Conservation (phyloP, 441 rosid genomes). For the Iberis amara region DNA sequence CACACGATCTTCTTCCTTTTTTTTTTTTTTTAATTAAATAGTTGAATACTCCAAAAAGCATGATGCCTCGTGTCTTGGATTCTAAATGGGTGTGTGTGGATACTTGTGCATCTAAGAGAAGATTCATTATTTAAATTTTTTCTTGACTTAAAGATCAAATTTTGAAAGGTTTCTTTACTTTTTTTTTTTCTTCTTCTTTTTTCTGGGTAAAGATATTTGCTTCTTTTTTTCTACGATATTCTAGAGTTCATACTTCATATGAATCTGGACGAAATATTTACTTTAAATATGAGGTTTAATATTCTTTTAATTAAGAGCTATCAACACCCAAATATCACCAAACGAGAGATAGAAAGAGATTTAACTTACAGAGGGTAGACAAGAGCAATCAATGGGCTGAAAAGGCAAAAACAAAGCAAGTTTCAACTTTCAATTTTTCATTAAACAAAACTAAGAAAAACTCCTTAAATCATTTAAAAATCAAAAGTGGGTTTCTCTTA, state of each 20-base stretch:
- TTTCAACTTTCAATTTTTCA: slow-evolving; percentile 3
- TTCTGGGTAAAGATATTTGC: no score
- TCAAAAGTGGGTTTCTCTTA: neutral
- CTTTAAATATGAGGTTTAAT: neutral
- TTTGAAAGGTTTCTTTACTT: neutral
- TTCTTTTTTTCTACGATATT: neutral
- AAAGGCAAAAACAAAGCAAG: slow-evolving; percentile 22
- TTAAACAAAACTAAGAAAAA: neutral
- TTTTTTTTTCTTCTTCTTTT: neutral
- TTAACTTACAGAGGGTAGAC: slow-evolving; percentile 79
- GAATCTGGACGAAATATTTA: slow-evolving; percentile 11
- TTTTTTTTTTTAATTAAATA: neutral
- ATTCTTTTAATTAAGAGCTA: neutral
- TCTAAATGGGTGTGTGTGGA: slow-evolving; percentile 28
- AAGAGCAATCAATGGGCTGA: slow-evolving; percentile 81
- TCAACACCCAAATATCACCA: neutral
- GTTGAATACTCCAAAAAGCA: neutral
- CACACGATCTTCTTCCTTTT: no score
- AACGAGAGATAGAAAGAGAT: neutral
- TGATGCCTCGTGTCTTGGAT: slow-evolving; percentile 22
- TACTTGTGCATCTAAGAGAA: slow-evolving; percentile 18
- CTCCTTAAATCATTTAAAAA: slow-evolving; percentile 6
- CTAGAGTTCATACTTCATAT: neutral
- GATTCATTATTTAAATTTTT: neutral
- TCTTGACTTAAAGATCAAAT: neutral